Evolutionary conservation across 2,329 filamentous ascomycete species (phyloP).

Genomic region (Colletotrichum liaoningense): DNA sequence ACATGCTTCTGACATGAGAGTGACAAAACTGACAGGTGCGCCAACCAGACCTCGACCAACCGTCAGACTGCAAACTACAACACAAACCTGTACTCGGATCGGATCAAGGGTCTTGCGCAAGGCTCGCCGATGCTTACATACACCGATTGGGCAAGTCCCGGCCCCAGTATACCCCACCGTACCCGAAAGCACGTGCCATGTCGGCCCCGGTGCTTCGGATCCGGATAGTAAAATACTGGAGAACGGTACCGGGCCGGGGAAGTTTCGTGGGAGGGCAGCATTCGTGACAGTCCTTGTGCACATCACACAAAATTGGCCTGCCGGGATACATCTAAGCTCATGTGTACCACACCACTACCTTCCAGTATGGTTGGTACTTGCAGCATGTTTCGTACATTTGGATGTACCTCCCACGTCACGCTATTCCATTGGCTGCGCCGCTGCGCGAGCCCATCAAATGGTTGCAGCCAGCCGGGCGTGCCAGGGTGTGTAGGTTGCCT

Average conservation of each 20-base stretch:
- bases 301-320: neutral
- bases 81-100: neutral
- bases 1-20: neutral
- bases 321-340: neutral
- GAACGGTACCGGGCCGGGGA: neutral
- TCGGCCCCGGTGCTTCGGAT: neutral
- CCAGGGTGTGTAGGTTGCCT: neutral
- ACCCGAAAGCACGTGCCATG: neutral
- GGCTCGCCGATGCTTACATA: neutral
- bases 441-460: neutral
- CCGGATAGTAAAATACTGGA: neutral
- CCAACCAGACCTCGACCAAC: neutral
- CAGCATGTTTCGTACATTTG: too few species aligned
- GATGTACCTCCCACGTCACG: neutral
- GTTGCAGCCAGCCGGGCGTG: neutral
- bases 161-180: too few species aligned
- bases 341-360: neutral
- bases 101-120: neutral
- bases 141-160: neutral
- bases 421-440: neutral
- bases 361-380: neutral
- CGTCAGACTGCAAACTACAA: neutral
- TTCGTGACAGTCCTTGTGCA: neutral
- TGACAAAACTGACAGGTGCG: neutral
- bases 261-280: neutral